Evolutionary conservation across 164 flowering plant genomes (phyloP).

Genomic region (Cinnamomum micranthum): DNA sequence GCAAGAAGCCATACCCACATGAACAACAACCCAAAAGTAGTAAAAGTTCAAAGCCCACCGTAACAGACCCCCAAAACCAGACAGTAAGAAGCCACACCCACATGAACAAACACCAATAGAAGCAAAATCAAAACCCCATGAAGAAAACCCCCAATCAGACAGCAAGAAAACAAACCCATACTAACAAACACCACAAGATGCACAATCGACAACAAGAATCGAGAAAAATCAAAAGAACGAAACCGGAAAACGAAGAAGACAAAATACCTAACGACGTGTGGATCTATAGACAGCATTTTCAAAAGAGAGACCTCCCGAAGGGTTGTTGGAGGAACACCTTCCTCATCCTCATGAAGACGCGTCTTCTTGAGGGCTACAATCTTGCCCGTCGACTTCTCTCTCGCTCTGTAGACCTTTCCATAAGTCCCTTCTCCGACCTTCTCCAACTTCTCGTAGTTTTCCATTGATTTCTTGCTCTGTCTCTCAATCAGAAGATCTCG

Average conservation of each 20-base stretch:
- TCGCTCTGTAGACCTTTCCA: constrained; percentile 89
- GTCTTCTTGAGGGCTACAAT: constrained; percentile 97
- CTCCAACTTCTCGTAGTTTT: constrained; percentile 89
- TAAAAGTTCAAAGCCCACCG: background rate
- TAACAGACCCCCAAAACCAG: background rate
- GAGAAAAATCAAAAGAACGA: too few relatives aligned
- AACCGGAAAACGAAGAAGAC: too few relatives aligned
- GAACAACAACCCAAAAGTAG: background rate
- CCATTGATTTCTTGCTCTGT: constrained; percentile 41
- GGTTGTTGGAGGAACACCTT: constrained; percentile 95
- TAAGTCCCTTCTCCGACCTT: constrained; percentile 98
- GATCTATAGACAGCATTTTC: constrained; percentile 85
- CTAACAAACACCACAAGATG: background rate
- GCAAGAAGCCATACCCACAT: background rate
- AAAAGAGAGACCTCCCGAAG: constrained; percentile 86
- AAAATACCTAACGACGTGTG: constrained; percentile 72
- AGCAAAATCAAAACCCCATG: background rate
- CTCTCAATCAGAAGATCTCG: background rate
- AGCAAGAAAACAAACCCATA: background rate
- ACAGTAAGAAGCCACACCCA: background rate
- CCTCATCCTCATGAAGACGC: constrained; percentile 84
- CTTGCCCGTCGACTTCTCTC: constrained; percentile 77
- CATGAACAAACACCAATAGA: background rate
- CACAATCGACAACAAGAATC: too few relatives aligned
- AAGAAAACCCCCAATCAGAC: background rate